Evolutionary conservation across 176 grass and related monocot species (phyloP).

Genomic region (Zea luxurians): DNA sequence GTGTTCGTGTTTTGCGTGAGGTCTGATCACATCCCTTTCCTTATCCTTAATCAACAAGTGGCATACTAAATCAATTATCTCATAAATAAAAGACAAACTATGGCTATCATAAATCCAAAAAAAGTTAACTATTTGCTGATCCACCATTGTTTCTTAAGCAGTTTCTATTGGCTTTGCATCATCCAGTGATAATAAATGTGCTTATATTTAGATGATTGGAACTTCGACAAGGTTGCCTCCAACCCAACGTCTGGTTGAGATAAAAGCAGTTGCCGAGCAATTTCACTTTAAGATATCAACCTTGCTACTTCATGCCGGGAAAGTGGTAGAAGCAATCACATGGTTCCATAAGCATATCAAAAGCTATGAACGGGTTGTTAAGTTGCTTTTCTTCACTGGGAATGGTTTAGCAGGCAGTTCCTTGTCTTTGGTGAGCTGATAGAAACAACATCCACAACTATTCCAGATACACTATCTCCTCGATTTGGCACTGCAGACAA

Average conservation of each 20-base stretch:
- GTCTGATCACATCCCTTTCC: slow-evolving; percentile 46
- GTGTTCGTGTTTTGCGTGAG: slow-evolving; percentile 75
- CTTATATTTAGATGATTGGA: too few relatives aligned
- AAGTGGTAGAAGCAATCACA: slow-evolving; percentile 79
- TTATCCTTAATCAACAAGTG: slow-evolving; percentile 16
- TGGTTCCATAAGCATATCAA: slow-evolving; percentile 81
- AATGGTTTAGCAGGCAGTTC: slow-evolving; percentile 92
- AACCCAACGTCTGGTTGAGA: too few relatives aligned
- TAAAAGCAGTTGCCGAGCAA: slow-evolving; percentile 73
- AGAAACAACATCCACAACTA: slow-evolving; percentile 65
- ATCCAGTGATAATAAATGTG: slow-evolving; percentile 38
- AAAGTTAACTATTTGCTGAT: slow-evolving; percentile 24
- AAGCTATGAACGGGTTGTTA: slow-evolving; percentile 64
- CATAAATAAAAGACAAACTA: slow-evolving; percentile 20
- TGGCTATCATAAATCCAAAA: slow-evolving; percentile 17
- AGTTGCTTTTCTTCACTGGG: slow-evolving; percentile 90
- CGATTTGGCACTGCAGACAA: slow-evolving; percentile 74
- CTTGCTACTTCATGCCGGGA: too few relatives aligned
- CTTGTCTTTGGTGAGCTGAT: slow-evolving; percentile 91
- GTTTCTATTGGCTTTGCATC: slow-evolving; percentile 34
- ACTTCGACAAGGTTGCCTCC: too few relatives aligned
- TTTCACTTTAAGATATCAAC: slow-evolving; percentile 96
- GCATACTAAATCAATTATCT: slow-evolving; percentile 15
- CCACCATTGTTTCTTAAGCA: slow-evolving; percentile 13
- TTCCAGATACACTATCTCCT: slow-evolving; percentile 64